Base-by-base conservation (phyloP, 73 alveolate species). In the Symbiodinium natans region DNA sequence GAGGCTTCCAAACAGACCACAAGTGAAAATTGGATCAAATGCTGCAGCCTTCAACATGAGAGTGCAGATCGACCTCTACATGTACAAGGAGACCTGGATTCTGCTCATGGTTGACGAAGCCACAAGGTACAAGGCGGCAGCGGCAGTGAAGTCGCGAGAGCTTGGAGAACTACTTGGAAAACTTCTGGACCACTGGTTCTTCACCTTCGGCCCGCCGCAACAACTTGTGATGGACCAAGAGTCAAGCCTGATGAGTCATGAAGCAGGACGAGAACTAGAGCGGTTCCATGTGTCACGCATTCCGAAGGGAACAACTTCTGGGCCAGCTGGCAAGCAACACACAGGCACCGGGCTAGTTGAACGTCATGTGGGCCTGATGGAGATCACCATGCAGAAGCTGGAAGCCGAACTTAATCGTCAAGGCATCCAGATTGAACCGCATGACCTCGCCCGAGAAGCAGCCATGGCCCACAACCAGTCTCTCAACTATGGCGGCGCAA, bases 1-100 rank as follows among this genome's bases (percentile, higher is more conserved):
- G 1, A 8, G 95, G 27, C 43, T 83, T 1, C 39, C 41, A 0
- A 38, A 41, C 46, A 31, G 95, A 1, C 94, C 85, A 0, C 94
- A 87, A 7, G n/a, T 19, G 36, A 56, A 56, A 29, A 73, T 48
- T 0, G 7, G 83, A 5, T 23, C n/a, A 1, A 42, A 25, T 0
- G 52, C 71, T 39, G n/a, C 23, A 31, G 25, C 74, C 68, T 88
- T 88, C 95, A 88, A 88, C 21, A 68, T 40, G 15, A 17, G 48
- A 25, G 95, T 88, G 27, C 95, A 88, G 74, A 0, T 25, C 25
- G 95, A 88, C 29, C 25, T 59, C 11, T 88, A 63, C 74, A 27
- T 29, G 48, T 40, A 19, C 83, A 19, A 54, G 41, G 83, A 39
- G 42, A 29, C 25, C 29, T 33, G 36, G 68, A 54, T 36, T 31